Evolutionary conservation across 805 yeast species (phyloP), one percentile per base, ranked within the genome.

Genomic region (Metschnikowia borealis): DNA sequence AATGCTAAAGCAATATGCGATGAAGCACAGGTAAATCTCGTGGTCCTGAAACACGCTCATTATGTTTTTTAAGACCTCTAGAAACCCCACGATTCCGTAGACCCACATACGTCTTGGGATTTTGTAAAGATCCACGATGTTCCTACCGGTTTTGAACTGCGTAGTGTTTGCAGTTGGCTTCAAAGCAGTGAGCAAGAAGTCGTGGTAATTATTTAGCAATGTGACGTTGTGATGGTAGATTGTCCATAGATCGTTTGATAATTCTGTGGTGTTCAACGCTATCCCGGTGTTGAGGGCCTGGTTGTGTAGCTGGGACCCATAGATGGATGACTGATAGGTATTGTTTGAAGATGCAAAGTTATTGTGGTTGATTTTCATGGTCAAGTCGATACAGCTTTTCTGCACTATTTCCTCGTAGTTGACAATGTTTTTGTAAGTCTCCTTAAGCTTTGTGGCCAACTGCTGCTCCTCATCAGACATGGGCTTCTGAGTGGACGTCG

Each of bases 81-180:
- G 67, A 58, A 87, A 85, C 17, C 91, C 88, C 14, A 87, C 91
- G 13, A 88, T 82, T 23, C 95, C 95, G 64, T 87, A 87, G 7
- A 87, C 91, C 94, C 94, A 87, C 73, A 87, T 74, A 58, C 94
- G 71, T 59, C 92, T 74, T 34, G 88, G 87, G 39, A 87, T 85
- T 64, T 89, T 82, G 64, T 87, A 87, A 38, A 85, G 79, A 55
- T 84, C 85, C 6, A 87, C 87, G 44, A 87, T 81, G 56, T 86
- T 88, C 61, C 82, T 83, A 2, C 94, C 94, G 2, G 90, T 82
- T 62, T 82, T 84, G 33, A 86, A 84, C 50, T 71, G 74, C 14
- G 71, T 69, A 42, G 70, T 69, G 53, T 70, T 71, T 3, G 81
- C 72, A 5, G 76, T 65, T 15, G 90, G 89, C 45, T 84, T 79